These are phyloP conservation scores for Linderniella brevidens DNA, from an alignment of 257 asterid species.

Conservation along the genomic window DNA sequence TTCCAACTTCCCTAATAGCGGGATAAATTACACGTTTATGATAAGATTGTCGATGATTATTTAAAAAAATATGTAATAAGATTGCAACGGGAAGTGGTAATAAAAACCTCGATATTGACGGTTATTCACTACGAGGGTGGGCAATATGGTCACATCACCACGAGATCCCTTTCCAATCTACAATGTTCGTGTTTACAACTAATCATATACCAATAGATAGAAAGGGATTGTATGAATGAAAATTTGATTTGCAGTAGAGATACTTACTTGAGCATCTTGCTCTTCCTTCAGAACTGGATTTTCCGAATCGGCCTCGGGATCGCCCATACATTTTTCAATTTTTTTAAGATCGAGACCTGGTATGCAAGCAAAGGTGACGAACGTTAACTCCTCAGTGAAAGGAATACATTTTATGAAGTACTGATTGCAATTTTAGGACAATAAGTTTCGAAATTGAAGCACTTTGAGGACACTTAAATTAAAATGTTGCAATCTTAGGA, in stretches of 20 bases:
- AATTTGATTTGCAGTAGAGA: not conserved
- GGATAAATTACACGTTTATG: conserved; percentile 5
- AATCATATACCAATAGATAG: not conserved
- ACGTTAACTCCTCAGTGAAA: not conserved
- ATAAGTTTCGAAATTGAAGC: no score
- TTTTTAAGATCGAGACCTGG: conserved; percentile 52
- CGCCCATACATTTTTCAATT: conserved; percentile 71
- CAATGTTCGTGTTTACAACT: conserved; percentile 6
- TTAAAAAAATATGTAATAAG: no score
- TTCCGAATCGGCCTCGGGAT: conserved; percentile 46
- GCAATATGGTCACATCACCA: conserved; percentile 92
- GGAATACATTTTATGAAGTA: not conserved
- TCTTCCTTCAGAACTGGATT: conserved; percentile 60
- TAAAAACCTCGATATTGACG: conserved; percentile 69
- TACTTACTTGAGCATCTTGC: conserved; percentile 62
- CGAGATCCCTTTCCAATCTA: conserved; percentile 79
- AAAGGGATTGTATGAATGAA: not conserved
- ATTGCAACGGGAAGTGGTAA: not conserved
- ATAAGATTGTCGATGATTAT: conserved; percentile 1
- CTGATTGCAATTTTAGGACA: no score
- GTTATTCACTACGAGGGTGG: conserved; percentile 68
- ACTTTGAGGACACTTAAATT: no score
- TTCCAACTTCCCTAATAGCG: conserved; percentile 56
- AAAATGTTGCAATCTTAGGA: no score
- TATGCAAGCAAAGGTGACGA: not conserved